Evolutionary conservation across 2,329 filamentous ascomycete genomes (phyloP).

Genomic region (Keithomyces neogunnii): DNA sequence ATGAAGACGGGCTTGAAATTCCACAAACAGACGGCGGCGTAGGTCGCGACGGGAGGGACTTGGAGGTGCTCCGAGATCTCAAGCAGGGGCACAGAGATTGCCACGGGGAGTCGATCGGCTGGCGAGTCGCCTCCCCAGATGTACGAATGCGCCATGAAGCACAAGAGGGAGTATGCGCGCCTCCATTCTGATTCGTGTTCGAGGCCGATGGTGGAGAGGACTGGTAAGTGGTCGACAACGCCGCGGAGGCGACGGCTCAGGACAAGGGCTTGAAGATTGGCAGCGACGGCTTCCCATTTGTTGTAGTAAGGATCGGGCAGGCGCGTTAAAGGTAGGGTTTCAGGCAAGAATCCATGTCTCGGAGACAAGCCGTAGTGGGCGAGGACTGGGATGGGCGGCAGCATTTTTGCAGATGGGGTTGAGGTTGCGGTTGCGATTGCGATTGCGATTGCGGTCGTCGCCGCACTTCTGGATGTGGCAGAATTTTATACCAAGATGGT

Average conservation of each 20-base stretch:
- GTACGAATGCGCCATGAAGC: conserved; percentile 89
- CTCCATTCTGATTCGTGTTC: conserved; percentile 85
- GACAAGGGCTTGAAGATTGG: conserved; percentile 80
- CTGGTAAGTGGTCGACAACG: conserved; percentile 70
- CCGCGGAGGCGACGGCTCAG: conserved; percentile 75
- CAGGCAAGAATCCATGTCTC: conserved; percentile 78
- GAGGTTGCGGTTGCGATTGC: not conserved
- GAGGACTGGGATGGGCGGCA: conserved; percentile 53
- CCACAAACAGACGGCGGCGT: conserved; percentile 87
- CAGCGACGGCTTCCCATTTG: conserved; percentile 82
- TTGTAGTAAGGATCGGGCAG: conserved; percentile 89
- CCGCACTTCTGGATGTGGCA: no score
- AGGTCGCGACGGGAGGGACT: conserved; percentile 86
- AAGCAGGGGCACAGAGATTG: conserved; percentile 77
- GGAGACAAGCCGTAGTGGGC: conserved; percentile 74
- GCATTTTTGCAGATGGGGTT: conserved; percentile 29
- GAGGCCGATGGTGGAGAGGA: conserved; percentile 75
- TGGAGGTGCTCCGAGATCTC: conserved; percentile 70
- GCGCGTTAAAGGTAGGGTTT: conserved; percentile 67
- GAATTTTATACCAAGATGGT: no score
- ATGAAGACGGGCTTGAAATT: conserved; percentile 91
- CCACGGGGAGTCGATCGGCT: conserved; percentile 66
- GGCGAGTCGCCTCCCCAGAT: conserved; percentile 91
- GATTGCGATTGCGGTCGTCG: not conserved
- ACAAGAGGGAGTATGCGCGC: conserved; percentile 81